phyloP scores from a whole-genome alignment of 2,329 filamentous ascomycete genomes.

The Sclerotiophoma versabilis region DNA sequence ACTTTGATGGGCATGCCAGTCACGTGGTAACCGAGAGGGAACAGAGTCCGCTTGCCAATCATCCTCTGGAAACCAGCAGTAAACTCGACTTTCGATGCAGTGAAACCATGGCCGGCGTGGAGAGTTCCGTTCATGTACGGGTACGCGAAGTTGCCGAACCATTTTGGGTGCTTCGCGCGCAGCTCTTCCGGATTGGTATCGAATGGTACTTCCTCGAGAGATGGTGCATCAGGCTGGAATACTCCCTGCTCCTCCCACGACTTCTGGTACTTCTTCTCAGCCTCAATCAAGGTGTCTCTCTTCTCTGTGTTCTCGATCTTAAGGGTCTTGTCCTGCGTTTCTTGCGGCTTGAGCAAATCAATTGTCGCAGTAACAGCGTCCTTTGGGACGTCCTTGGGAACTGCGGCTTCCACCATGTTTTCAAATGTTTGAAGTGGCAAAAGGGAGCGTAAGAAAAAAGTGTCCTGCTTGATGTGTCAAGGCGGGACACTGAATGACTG shows the following conservation, averaged over 20 bases:
- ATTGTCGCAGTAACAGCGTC: conserved; percentile 60
- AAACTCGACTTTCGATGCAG: conserved; percentile 92
- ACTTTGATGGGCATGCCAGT: conserved; percentile 91
- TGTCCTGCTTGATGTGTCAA: conserved; percentile 15
- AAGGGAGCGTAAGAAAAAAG: conserved; percentile 26
- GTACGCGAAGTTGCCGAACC: conserved; percentile 81
- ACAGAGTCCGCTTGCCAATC: conserved; percentile 86
- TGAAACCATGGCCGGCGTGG: conserved; percentile 92
- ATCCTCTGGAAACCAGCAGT: conserved; percentile 84
- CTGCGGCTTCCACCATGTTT: conserved; percentile 44
- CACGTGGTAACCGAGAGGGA: conserved; percentile 93
- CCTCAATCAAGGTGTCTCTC: conserved; percentile 78
- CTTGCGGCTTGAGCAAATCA: conserved; percentile 62
- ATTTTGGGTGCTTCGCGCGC: conserved; percentile 84
- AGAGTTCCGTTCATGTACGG: conserved; percentile 59
- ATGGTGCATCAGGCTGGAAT: conserved; percentile 87
- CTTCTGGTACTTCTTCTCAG: conserved; percentile 92
- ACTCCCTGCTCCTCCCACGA: conserved; percentile 79
- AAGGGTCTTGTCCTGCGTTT: conserved; percentile 65
- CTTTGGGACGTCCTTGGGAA: conserved; percentile 35
- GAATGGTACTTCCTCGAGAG: conserved; percentile 76
- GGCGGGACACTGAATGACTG: conserved; percentile 15
- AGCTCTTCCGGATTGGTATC: conserved; percentile 77
- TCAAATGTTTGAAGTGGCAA: conserved; percentile 12
- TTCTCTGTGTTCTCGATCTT: conserved; percentile 83